A percentile compares a stretch with the other conserved stretches of the same genome.
phyloP scores from a whole-genome alignment of 1,139 yeast genomes.

The Taphrina confusa region DNA sequence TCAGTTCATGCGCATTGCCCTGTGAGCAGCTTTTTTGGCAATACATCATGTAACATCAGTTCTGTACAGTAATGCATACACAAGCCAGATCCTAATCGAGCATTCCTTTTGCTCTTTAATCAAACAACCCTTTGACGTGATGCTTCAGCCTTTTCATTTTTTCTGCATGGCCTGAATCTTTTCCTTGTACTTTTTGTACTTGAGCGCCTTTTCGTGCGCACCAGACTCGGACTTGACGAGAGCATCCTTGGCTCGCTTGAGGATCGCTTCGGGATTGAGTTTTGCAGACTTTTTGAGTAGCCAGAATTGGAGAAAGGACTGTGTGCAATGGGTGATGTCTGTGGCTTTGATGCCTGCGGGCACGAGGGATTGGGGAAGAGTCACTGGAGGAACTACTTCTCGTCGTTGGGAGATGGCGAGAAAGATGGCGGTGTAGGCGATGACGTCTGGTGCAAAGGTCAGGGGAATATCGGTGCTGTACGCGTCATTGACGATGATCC shows the following conservation, averaged over 20 bases:
- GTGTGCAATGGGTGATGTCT: background rate
- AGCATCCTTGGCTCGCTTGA: constrained; percentile 4
- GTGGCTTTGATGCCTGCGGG: background rate
- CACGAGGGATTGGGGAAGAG: background rate
- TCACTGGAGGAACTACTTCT: background rate
- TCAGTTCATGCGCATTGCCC: background rate
- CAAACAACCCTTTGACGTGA: too few species aligned
- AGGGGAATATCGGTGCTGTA: constrained; percentile 84
- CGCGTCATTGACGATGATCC: constrained; percentile 89
- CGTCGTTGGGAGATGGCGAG: constrained; percentile 7
- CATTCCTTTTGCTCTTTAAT: too few species aligned
- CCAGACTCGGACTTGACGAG: constrained; percentile 3
- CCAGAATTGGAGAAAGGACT: constrained; percentile 11
- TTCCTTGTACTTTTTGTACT: background rate
- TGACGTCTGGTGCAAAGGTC: constrained; percentile 84
- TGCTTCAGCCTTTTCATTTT: background rate
- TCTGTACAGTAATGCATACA: too few species aligned
- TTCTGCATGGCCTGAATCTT: constrained; percentile 26
- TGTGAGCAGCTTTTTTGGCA: background rate
- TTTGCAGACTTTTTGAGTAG: background rate
- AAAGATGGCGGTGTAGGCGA: constrained; percentile 78
- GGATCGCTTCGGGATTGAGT: background rate
- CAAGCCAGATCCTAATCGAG: too few species aligned
- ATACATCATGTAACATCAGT: too few species aligned
- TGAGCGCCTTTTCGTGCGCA: background rate